Evolutionary conservation across 2,329 filamentous ascomycete genomes (phyloP).

Genomic region (Biscogniauxia sp.): DNA sequence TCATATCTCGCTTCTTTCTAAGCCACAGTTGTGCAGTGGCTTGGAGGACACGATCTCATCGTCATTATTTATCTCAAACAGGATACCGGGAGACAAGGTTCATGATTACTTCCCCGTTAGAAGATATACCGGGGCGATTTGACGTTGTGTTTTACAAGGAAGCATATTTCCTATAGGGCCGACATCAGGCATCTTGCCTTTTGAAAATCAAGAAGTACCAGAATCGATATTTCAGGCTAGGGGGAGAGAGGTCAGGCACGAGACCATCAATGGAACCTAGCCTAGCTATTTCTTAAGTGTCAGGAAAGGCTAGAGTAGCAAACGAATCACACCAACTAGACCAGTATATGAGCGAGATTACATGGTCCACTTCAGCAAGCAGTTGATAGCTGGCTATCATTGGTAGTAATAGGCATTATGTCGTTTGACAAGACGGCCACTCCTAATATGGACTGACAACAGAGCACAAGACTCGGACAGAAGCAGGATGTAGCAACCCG

Average conservation of each 20-base stretch:
- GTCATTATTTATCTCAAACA: slow-evolving; percentile 15
- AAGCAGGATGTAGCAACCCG: slow-evolving; percentile 16
- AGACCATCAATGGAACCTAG: slow-evolving; percentile 6
- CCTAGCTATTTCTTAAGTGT: not conserved
- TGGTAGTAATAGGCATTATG: slow-evolving; percentile 11
- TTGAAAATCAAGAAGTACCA: not conserved
- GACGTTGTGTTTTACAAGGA: not conserved
- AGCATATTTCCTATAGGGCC: not conserved
- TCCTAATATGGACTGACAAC: slow-evolving; percentile 5
- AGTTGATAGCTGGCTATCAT: slow-evolving; percentile 7
- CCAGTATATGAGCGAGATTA: slow-evolving; percentile 1
- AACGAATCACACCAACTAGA: slow-evolving; percentile 6
- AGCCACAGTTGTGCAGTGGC: slow-evolving; percentile 14
- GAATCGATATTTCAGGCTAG: not conserved
- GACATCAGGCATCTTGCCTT: not conserved
- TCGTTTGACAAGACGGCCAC: slow-evolving; percentile 12
- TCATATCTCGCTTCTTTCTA: slow-evolving; percentile 5
- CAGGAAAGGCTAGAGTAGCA: slow-evolving; percentile 3
- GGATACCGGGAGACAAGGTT: not conserved
- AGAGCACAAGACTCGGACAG: slow-evolving; percentile 11
- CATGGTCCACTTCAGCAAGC: slow-evolving; percentile 1
- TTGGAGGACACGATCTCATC: slow-evolving; percentile 11
- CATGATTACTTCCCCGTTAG: not conserved
- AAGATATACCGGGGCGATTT: not conserved
- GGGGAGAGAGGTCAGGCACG: not conserved